Evolutionary conservation across 371 early-diverging fungal genomes (phyloP).

Genomic region (Mortierella sp.): DNA sequence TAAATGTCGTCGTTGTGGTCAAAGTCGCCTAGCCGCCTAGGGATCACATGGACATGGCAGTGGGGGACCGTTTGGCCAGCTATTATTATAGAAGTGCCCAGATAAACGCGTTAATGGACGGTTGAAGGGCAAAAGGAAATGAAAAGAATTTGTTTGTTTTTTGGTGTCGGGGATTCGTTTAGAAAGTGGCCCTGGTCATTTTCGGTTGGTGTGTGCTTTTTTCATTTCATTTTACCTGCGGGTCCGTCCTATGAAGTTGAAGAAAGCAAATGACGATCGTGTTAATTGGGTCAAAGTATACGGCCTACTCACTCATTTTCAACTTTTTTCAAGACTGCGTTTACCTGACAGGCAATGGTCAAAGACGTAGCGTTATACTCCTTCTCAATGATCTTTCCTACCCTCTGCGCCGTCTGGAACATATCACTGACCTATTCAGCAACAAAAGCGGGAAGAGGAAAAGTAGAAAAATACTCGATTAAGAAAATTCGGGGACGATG

Average conservation of each 20-base stretch:
- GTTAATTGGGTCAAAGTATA: too few species aligned
- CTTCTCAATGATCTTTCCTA: conserved; percentile 83
- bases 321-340: too few species aligned
- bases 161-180: too few species aligned
- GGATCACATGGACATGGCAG: conserved; percentile 96
- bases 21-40: conserved; percentile 87
- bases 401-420: conserved; percentile 80
- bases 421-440: conserved; percentile 72
- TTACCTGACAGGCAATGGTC: conserved; percentile 84
- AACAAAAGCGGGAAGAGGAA: background rate
- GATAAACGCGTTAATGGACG: background rate
- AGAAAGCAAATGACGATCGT: background rate
- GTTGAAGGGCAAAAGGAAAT: background rate
- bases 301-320: too few species aligned
- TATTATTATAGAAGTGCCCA: conserved; percentile 1
- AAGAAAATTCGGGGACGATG: too few species aligned
- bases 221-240: conserved; percentile 25
- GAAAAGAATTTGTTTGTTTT: background rate
- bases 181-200: too few species aligned
- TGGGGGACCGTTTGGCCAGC: conserved; percentile 97
- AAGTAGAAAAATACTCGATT: background rate
- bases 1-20: conserved; percentile 93
- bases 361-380: conserved; percentile 78
- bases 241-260: conserved; percentile 38
- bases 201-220: too few species aligned